phyloP scores from a whole-genome alignment of 495 filamentous ascomycete species.

The Penicillium flavigenum region DNA sequence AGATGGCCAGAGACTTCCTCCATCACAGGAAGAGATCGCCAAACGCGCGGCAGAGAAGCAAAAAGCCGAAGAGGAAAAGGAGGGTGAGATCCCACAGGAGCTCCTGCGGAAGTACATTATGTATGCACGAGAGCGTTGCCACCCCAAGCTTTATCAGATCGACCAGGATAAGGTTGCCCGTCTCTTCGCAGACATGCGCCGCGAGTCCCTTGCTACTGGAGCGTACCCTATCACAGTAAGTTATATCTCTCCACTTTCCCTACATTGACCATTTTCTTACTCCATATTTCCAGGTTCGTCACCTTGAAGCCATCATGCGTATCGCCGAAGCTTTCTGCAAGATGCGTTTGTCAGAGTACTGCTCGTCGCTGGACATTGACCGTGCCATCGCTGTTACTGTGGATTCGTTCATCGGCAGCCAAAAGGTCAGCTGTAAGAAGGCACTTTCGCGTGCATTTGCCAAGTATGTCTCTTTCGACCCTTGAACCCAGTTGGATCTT shows the following conservation, averaged over 20 bases:
- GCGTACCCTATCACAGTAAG: conserved; percentile 97
- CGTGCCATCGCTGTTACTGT: conserved; percentile 96
- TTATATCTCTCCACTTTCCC: conserved; percentile 9
- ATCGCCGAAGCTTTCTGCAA: conserved; percentile 90
- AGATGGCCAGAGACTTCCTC: conserved; percentile 37
- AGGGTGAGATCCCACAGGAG: conserved; percentile 86
- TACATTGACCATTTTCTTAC: conserved; percentile 10
- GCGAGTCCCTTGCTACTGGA: conserved; percentile 87
- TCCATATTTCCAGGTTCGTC: conserved; percentile 70
- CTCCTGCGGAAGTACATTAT: conserved; percentile 95
- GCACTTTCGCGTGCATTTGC: conserved; percentile 94
- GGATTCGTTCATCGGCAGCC: conserved; percentile 91
- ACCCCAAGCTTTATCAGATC: conserved; percentile 94
- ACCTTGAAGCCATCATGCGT: conserved; percentile 95
- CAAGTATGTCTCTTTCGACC: conserved; percentile 63
- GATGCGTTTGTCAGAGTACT: conserved; percentile 94
- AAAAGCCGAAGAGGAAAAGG: conserved; percentile 57
- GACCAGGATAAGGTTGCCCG: conserved; percentile 96
- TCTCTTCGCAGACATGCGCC: conserved; percentile 93
- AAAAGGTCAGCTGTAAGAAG: conserved; percentile 98
- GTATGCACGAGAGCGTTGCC: conserved; percentile 86
- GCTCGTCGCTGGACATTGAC: conserved; percentile 85
- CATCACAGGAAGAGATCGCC: conserved; percentile 35
- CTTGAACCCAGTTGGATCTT: background rate
- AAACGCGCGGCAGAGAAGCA: conserved; percentile 41